Percentiles rank a stretch among this genome's conserved stretches.
These are phyloP conservation scores for Saturnispora hagleri DNA, from an alignment of 805 yeast genomes.

Conservation along the genomic window DNA sequence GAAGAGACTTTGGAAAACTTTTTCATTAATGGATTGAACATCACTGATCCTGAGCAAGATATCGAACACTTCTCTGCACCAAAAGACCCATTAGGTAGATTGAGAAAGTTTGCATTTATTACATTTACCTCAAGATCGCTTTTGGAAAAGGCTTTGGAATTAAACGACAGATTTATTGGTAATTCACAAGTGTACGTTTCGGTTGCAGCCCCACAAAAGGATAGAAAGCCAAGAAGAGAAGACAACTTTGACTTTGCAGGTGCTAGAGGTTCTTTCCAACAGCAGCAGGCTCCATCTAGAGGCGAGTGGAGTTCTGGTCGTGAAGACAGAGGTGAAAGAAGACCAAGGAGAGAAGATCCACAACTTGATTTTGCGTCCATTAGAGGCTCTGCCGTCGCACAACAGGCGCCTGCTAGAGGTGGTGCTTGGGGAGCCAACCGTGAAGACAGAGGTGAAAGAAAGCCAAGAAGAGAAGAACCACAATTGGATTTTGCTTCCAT, in stretches of 20 bases:
- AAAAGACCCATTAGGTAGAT: constrained; percentile 53
- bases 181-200: constrained; percentile 45
- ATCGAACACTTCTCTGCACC: constrained; percentile 66
- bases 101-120: constrained; percentile 49
- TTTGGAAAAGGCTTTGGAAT: constrained; percentile 43
- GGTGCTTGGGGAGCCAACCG: constrained; percentile 5
- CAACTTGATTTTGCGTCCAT: constrained; percentile 48
- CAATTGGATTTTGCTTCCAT: constrained; percentile 45
- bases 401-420: neutral
- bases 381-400: constrained; percentile 20
- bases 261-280: constrained; percentile 30
- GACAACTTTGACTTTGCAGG: constrained; percentile 50
- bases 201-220: constrained; percentile 51
- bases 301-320: neutral
- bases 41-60: constrained; percentile 40
- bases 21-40: constrained; percentile 44
- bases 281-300: constrained; percentile 3
- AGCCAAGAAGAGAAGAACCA: constrained; percentile 34
- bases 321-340: constrained; percentile 19
- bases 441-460: constrained; percentile 9
- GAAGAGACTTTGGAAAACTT: constrained; percentile 58
- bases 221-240: constrained; percentile 25
- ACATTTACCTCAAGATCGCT: constrained; percentile 38
- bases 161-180: constrained; percentile 35
- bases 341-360: constrained; percentile 11